Evolutionary conservation across 1,284 basidiomycete genomes (phyloP), one percentile per base, ranked within the genome.

Genomic region (Sparassis latifolia): DNA sequence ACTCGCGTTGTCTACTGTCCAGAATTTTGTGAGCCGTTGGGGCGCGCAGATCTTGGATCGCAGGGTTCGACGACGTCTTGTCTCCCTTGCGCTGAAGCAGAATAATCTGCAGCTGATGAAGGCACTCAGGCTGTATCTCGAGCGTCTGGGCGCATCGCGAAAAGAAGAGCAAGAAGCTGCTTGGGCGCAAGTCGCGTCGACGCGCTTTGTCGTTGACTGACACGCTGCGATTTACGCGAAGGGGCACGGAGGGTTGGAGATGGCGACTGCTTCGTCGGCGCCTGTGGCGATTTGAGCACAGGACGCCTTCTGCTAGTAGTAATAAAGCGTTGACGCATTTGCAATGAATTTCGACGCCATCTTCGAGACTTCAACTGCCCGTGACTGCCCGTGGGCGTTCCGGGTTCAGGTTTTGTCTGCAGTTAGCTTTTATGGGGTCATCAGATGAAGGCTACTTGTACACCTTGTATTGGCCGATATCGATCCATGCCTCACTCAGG

Each of bases 1-100:
- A 9, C 62, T 77, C 20, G 83, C 81, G 3, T 63, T 69, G 56
- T 67, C 68, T 32, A 63, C 76, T 35, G 62, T 80, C 30, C 56
- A 58, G 40, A 58, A 62, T 42, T 86, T 82, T 63, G 67, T 68
- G 55, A 60, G 61, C 44, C 69, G 71, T 55, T 88, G 81, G 80
- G 84, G 84, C 12, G 45, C 62, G 29, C 61, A 61, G 27, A 67
- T 83, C 7, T 73, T 78, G 55, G 79, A 85, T 64, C 68, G 71
- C 47, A 67, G 72, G 27, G 85, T 89, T 12, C 73, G 76, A 55
- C 75, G 79, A 49, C 77, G 82, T 33, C 63, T 86, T 44, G 74
- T 73, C 4, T 66, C 63, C 28, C 69, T 84, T 42, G 84, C 82
- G 42, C 58, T 80, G 45, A 84, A 82, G 62, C 79, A 86, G 66